Evolutionary conservation across 768 basidiomycete species (phyloP), one percentile per base, ranked within the genome.

Genomic region (Clavulina sp.): DNA sequence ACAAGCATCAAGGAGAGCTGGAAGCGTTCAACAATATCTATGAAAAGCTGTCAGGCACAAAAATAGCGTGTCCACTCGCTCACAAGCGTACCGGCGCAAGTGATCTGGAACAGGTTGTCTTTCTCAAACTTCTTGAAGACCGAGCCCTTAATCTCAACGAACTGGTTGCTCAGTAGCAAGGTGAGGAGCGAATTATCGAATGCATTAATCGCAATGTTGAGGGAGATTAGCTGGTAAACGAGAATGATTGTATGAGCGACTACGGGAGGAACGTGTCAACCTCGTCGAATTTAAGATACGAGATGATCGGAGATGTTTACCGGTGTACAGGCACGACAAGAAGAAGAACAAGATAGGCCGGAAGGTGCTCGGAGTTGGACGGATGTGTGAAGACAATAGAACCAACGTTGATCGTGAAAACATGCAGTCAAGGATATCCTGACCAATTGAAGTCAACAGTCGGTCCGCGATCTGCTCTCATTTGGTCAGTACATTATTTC

Each of bases 41-140:
- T 26, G 26, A 57, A 24, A 4, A 47, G 43, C 13, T 2, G 18
- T 41, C 34, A 29, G 34, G 5, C 2, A 38, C 3, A 40, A 13
- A 3, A 18, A 4, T 33, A n/a, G 2, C 18, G 2, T 28, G 5
- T 30, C n/a, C 21, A 23, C 4, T 9, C 2, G 1, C 6, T 6
- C 34, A 13, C 18, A 2, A 7, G 56, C 73, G 40, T 57, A 87
- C 87, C 88, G 56, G 95, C 95, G 59, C 95, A 99, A 44, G 91
- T 92, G 54, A 99, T 92, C 65, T 99, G 95, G 63, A 99, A 96
- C 5, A 99, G 74, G 61, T 85, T 96, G 60, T 99, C 95, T 63
- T 96, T 99, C 63, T 97, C 95, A 60, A 99, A 97, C 63, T 84
- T 96, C 67, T 97, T 99, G 77, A 99, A 99, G 1, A 99, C 95